Percentiles rank a stretch among this genome's conserved stretches.
These are phyloP conservation scores for Kluyveromyces starmeri DNA, from an alignment of 805 yeast genomes.

Conservation along the genomic window DNA sequence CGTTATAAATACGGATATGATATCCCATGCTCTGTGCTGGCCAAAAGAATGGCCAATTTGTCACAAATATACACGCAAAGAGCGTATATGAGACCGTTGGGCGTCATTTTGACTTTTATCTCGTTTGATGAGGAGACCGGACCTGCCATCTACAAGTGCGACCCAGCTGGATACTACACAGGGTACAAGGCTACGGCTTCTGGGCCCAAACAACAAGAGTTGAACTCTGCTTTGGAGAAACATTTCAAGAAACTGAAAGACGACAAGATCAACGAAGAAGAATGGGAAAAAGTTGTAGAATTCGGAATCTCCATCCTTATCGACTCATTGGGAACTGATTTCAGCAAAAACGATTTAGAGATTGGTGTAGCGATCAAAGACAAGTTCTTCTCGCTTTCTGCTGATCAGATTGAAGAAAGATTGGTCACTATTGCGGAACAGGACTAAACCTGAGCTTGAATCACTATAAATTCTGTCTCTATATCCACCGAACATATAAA, in stretches of 20 bases:
- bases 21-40: conserved; percentile 88
- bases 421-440: conserved; percentile 92
- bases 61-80: conserved; percentile 95
- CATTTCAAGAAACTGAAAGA: conserved; percentile 65
- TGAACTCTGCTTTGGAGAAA: conserved; percentile 82
- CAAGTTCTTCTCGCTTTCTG: conserved; percentile 62
- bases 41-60: conserved; percentile 91
- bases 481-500: too few relatives aligned
- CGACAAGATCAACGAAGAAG: conserved; percentile 40
- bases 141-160: conserved; percentile 84
- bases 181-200: conserved; percentile 89
- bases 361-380: conserved; percentile 75
- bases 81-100: conserved; percentile 97
- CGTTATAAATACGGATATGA: conserved; percentile 91
- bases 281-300: conserved; percentile 85
- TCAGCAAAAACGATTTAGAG: conserved; percentile 88
- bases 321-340: conserved; percentile 83
- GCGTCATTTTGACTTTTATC: conserved; percentile 84
- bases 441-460: conserved; percentile 59
- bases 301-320: conserved; percentile 80
- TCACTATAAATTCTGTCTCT: too few relatives aligned
- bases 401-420: conserved; percentile 91
- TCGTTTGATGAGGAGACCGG: conserved; percentile 86
- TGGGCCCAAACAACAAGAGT: conserved; percentile 97
- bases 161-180: conserved; percentile 94